These are phyloP conservation scores for Raphanus hybrid DNA, from an alignment of 441 rosid genomes.

Conservation along the genomic window DNA sequence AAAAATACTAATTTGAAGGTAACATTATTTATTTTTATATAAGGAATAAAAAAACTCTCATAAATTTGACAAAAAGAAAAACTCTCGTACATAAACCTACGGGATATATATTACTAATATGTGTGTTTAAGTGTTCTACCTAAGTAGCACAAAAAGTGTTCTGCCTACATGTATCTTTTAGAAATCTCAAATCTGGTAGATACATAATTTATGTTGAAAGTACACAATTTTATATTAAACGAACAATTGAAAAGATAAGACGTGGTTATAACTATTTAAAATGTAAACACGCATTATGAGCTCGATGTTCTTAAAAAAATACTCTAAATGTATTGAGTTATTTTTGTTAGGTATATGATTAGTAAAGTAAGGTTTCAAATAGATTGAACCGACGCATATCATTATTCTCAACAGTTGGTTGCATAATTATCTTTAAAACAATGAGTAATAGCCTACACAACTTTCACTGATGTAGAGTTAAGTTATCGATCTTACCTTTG, in stretches of 20 bases:
- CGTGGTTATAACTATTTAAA: neutral
- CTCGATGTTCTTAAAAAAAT: constrained; percentile 3
- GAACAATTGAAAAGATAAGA: neutral
- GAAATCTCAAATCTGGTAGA: constrained; percentile 23
- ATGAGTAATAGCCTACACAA: neutral
- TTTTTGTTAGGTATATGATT: constrained; percentile 1
- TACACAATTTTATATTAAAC: constrained; percentile 20
- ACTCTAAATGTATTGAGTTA: constrained; percentile 8
- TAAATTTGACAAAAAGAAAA: neutral
- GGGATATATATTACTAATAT: neutral
- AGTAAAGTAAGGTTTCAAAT: constrained; percentile 8
- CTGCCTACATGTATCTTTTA: neutral
- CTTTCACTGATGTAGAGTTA: constrained; percentile 7
- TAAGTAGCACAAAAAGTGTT: neutral
- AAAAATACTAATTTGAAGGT: no score
- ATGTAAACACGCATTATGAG: constrained; percentile 17
- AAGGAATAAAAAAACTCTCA: neutral
- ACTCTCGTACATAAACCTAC: neutral
- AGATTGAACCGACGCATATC: constrained; percentile 27
- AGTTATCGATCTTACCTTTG: constrained; percentile 19
- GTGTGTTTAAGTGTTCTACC: neutral
- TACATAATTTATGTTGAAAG: constrained; percentile 13
- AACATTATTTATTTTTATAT: no score
- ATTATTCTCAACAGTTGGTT: neutral
- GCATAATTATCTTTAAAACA: constrained; percentile 3